These are phyloP conservation scores for Begonia loranthoides DNA, from an alignment of 306 rosid genomes.

Conservation along the genomic window DNA sequence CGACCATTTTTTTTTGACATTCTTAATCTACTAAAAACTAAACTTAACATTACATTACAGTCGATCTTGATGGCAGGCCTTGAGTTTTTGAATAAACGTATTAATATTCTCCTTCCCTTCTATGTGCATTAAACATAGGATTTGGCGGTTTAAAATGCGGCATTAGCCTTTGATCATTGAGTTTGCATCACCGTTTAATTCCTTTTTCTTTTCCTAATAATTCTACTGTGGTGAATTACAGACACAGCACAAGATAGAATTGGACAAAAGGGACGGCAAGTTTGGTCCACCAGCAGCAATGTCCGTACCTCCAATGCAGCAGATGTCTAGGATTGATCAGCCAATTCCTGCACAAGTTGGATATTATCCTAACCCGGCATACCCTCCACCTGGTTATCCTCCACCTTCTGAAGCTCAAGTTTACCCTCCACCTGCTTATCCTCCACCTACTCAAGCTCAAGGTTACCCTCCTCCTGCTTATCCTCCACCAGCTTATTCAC, in stretches of 20 bases:
- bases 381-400: constrained; percentile 22
- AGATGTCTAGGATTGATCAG: constrained; percentile 56
- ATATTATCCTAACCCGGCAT: constrained; percentile 29
- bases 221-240: constrained; percentile 20
- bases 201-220: constrained; percentile 4
- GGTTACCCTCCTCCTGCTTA: constrained; percentile 21
- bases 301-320: constrained; percentile 42
- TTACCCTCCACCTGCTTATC: constrained; percentile 32
- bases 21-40: too few relatives aligned
- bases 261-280: constrained; percentile 66
- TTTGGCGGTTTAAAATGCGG: too few relatives aligned
- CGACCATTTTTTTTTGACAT: too few relatives aligned
- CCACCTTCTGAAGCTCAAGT: constrained; percentile 24
- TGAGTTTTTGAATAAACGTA: too few relatives aligned
- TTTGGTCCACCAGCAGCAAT: constrained; percentile 33
- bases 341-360: constrained; percentile 34
- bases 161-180: too few relatives aligned
- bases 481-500: constrained; percentile 21
- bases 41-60: too few relatives aligned
- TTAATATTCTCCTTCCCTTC: too few relatives aligned
- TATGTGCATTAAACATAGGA: too few relatives aligned
- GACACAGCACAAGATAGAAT: constrained; percentile 75
- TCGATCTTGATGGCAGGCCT: too few relatives aligned
- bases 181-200: not conserved
- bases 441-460: constrained; percentile 8